Evolutionary conservation across 1,139 yeast genomes (phyloP), one percentile per base, ranked within the genome.

Genomic region (Nakaseomyces nivariensis): DNA sequence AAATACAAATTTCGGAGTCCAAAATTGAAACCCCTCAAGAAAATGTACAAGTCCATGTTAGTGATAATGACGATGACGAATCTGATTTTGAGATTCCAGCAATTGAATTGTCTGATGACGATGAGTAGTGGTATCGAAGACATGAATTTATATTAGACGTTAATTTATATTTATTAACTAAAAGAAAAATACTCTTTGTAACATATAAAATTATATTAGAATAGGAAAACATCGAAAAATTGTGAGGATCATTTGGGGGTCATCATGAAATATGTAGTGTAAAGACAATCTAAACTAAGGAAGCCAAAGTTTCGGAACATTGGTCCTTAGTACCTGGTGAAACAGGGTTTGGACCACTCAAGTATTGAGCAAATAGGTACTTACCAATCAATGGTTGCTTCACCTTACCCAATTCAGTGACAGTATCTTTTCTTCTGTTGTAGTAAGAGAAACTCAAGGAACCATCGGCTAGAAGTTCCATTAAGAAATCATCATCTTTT

Each of bases 51-150:
- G 44, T 41, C 11, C 33, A 41, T 22, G 25, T 41, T 41, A 11
- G 22, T 4, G 32, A 27, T 29, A 33, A 45, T 2, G 48, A 47
- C 11, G 57, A 53, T 27, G 52, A 48, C n/a, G 58, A 51, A 34
- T 73, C 78, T 5, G 84, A 79, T 53, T 75, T 79, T 51, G 85
- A 78, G 54, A 77, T 80, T 52, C 85, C 85, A 2, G 73, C 70
- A 22, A 75, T 80, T 50, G 79, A 74, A 33, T 58, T 78, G 8
- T 67, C 71, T 50, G 73, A 69, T 41, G 72, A 67, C 34, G 72
- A 67, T 4, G 62, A 58, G 24, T 59, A 59, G 34, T 54, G 52
- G 5, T 37, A 29, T 17, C 22, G 3, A 17, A 17, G 22, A 17
- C 17, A 25, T 8, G n/a, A 27, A 9, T 17, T 47, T 9, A n/a